A percentile compares a stretch with the other conserved stretches of the same genome.
These are phyloP conservation scores for Pichia kluyveri DNA, from an alignment of 805 yeast genomes.

Conservation along the genomic window DNA sequence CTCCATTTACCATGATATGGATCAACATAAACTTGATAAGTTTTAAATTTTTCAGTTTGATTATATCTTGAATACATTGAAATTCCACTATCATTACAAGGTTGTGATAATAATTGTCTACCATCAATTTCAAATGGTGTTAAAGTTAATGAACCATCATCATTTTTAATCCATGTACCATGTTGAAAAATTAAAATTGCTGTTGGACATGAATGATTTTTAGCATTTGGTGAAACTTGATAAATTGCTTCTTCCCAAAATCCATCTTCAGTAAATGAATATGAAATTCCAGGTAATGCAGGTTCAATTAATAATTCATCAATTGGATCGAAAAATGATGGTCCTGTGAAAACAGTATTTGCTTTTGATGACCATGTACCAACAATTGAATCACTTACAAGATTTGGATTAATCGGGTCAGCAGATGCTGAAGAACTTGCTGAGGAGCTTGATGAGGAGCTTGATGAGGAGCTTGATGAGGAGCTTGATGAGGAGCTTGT, in stretches of 20 bases:
- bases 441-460: too few relatives aligned
- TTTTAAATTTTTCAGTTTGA: conserved; percentile 52
- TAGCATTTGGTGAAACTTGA: conserved; percentile 61
- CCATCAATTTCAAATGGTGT: conserved; percentile 84
- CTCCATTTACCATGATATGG: conserved; percentile 77
- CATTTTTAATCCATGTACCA: conserved; percentile 59
- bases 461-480: too few relatives aligned
- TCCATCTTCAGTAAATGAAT: conserved; percentile 90
- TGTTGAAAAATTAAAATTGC: conserved; percentile 85
- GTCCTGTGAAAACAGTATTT: conserved; percentile 92
- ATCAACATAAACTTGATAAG: conserved; percentile 56
- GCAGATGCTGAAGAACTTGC: conserved; percentile 2
- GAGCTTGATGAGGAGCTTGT: too few relatives aligned
- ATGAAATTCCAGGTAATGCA: conserved; percentile 87
- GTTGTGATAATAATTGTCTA: conserved; percentile 80
- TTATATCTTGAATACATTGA: conserved; percentile 66
- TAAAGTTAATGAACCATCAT: conserved; percentile 61
- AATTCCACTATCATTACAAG: conserved; percentile 58
- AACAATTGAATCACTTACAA: conserved; percentile 28
- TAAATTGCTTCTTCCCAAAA: conserved; percentile 84
- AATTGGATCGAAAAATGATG: conserved; percentile 91
- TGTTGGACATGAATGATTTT: conserved; percentile 70
- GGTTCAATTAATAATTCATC: conserved; percentile 94
- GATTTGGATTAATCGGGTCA: conserved; percentile 3
- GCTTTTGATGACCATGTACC: conserved; percentile 98